phyloP scores from a whole-genome alignment of 805 yeast genomes.

The Candida palmyrensis region DNA sequence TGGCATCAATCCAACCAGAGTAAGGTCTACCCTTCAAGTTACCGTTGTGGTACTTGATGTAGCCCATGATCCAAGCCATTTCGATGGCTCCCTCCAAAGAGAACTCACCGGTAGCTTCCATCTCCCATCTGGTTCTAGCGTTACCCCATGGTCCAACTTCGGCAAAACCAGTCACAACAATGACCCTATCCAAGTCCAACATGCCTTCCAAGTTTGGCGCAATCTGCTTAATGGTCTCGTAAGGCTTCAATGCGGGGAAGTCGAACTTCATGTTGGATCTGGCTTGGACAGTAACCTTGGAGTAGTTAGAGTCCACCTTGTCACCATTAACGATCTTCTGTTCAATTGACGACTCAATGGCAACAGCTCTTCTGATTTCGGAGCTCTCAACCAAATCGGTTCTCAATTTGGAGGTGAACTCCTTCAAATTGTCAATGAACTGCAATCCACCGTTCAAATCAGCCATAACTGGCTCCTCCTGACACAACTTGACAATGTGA shows the following conservation, averaged over 20 bases:
- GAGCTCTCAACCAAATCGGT: conserved; percentile 71
- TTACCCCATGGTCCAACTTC: conserved; percentile 99
- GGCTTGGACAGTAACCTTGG: conserved; percentile 76
- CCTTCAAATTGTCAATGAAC: conserved; percentile 86
- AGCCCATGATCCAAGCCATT: conserved; percentile 99
- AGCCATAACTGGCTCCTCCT: conserved; percentile 92
- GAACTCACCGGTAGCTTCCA: conserved; percentile 94
- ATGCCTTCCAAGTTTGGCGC: conserved; percentile 82
- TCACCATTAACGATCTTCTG: conserved; percentile 82
- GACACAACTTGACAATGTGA: conserved; percentile 78
- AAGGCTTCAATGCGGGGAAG: conserved; percentile 84
- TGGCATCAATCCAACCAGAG: conserved; percentile 97
- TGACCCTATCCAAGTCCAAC: conserved; percentile 84
- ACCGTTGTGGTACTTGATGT: conserved; percentile 93
- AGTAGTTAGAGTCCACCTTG: conserved; percentile 79
- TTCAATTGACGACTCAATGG: conserved; percentile 89
- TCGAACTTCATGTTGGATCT: conserved; percentile 92
- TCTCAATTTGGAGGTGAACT: conserved; percentile 76
- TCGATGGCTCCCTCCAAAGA: conserved; percentile 97
- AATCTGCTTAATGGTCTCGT: conserved; percentile 61
- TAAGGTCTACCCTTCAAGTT: conserved; percentile 83
- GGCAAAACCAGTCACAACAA: conserved; percentile 96
- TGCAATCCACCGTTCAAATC: conserved; percentile 99
- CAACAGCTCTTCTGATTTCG: conserved; percentile 91
- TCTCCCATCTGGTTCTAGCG: conserved; percentile 98